phyloP scores from a whole-genome alignment of 1,284 basidiomycete genomes.

The Apiotrichum montevideense region DNA sequence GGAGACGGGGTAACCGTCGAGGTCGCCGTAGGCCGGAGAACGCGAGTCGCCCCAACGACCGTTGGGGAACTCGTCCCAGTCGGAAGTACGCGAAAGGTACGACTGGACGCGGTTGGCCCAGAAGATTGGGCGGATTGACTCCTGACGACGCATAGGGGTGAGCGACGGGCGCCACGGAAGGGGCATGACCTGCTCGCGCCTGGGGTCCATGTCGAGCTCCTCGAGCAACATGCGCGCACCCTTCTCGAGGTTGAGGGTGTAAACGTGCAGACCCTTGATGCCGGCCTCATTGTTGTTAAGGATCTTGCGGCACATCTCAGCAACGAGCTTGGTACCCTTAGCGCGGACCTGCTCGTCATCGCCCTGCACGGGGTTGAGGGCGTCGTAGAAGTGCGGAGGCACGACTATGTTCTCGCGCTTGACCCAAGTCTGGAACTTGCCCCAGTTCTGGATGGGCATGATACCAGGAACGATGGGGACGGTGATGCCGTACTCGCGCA shows the following conservation, averaged over 20 bases:
- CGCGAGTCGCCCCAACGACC: constrained; percentile 96
- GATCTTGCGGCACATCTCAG: constrained; percentile 78
- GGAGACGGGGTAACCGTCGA: constrained; percentile 87
- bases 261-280: constrained; percentile 85
- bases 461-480: constrained; percentile 88
- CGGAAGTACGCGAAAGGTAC: constrained; percentile 79
- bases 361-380: constrained; percentile 82
- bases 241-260: constrained; percentile 97
- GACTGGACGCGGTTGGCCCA: constrained; percentile 84
- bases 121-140: constrained; percentile 86
- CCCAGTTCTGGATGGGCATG: constrained; percentile 97
- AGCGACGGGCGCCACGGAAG: constrained; percentile 91
- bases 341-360: constrained; percentile 85
- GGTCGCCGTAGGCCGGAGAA: constrained; percentile 88
- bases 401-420: constrained; percentile 78
- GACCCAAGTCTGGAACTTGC: constrained; percentile 89
- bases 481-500: constrained; percentile 79
- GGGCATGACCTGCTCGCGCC: constrained; percentile 79
- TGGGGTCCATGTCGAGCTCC: constrained; percentile 75
- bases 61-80: constrained; percentile 99
- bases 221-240: constrained; percentile 87
- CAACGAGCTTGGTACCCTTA: constrained; percentile 79
- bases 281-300: constrained; percentile 65
- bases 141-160: constrained; percentile 76
- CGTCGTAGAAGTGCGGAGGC: constrained; percentile 71